Conservation (phyloP, 805 yeast species). For the Teunomyces gatunensis region DNA sequence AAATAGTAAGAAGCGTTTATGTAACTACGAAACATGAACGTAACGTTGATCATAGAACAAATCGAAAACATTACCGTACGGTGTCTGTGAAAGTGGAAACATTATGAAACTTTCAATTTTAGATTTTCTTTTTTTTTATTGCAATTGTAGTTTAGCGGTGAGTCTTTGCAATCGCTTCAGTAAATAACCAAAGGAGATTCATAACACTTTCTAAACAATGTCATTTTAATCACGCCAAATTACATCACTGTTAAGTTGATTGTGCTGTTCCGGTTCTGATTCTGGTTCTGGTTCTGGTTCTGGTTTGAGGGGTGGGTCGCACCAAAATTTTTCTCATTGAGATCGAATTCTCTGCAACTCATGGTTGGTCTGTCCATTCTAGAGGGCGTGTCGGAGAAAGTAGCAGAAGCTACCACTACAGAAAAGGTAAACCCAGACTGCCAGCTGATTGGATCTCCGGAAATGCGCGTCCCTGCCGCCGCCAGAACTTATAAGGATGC, state of each 20-base stretch:
- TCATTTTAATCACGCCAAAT: no score
- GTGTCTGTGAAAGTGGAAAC: no score
- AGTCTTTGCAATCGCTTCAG: no score
- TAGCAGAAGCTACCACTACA: slow-evolving; percentile 2
- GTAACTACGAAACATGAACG: no score
- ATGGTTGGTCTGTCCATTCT: slow-evolving; percentile 3
- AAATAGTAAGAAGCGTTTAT: background rate
- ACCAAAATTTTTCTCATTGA: slow-evolving; percentile 1
- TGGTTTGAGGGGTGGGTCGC: background rate
- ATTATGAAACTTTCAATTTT: no score
- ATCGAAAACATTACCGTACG: no score
- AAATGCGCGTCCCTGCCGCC: slow-evolving; percentile 5
- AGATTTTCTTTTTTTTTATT: no score
- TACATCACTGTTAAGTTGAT: background rate
- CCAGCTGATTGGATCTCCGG: background rate
- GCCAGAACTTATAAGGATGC: slow-evolving; percentile 59
- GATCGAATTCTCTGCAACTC: background rate
- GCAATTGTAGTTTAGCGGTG: no score
- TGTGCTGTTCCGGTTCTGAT: background rate
- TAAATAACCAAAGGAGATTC: no score
- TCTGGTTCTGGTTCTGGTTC: background rate
- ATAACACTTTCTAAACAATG: no score
- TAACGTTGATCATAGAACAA: no score
- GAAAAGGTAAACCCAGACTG: background rate
- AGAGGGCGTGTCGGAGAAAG: slow-evolving; percentile 3